Conservation (phyloP, 2,329 filamentous ascomycete species). For the Alternaria hordeiaustralica region DNA sequence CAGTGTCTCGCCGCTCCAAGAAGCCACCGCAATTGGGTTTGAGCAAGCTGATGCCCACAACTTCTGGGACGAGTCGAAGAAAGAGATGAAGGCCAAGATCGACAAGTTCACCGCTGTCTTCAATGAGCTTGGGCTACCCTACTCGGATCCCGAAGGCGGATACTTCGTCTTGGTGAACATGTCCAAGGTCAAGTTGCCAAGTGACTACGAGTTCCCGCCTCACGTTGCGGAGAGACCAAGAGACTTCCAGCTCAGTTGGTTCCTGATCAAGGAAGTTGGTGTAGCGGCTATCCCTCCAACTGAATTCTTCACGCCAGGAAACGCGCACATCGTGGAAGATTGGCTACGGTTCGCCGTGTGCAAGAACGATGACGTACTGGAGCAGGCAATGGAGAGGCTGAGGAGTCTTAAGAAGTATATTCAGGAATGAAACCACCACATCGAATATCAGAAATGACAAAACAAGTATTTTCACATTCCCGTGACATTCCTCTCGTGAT, state of each 20-base stretch:
- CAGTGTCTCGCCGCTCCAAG: conserved; percentile 90
- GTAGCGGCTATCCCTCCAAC: conserved; percentile 96
- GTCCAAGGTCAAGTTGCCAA: conserved; percentile 81
- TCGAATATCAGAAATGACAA: background rate
- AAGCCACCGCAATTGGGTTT: conserved; percentile 92
- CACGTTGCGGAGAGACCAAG: conserved; percentile 86
- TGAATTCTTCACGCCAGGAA: conserved; percentile 90
- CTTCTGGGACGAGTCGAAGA: conserved; percentile 86
- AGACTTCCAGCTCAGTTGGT: conserved; percentile 96
- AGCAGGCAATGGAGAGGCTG: conserved; percentile 58
- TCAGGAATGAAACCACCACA: conserved; percentile 20
- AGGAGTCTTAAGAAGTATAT: conserved; percentile 60
- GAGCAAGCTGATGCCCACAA: conserved; percentile 83
- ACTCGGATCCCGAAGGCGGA: conserved; percentile 92
- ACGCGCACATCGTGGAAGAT: conserved; percentile 85
- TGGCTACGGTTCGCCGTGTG: conserved; percentile 96
- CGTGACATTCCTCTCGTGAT: background rate
- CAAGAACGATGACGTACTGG: conserved; percentile 82
- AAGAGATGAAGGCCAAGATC: conserved; percentile 90
- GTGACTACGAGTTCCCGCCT: conserved; percentile 84
- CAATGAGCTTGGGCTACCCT: conserved; percentile 60
- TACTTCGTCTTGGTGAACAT: conserved; percentile 98
- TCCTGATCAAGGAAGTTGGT: conserved; percentile 93
- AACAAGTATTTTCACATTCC: background rate
- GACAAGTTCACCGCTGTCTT: conserved; percentile 77